A percentile compares a stretch with the other conserved stretches of the same genome.
These are phyloP conservation scores for Viola pubescens DNA, from an alignment of 441 rosid species.

Conservation along the genomic window DNA sequence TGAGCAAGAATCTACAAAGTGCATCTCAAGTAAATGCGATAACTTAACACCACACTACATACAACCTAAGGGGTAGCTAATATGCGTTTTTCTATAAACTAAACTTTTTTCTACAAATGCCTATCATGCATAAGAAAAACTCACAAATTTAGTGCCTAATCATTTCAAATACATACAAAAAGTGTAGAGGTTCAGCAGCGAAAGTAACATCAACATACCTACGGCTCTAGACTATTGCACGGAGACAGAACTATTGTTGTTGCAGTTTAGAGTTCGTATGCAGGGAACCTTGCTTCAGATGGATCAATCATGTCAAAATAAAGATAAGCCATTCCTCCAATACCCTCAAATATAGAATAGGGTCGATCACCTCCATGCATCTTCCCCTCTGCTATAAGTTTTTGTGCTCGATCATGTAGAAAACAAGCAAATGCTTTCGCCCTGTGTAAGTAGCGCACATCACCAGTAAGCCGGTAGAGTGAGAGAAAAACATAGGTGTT, in stretches of 20 bases:
- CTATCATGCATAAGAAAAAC: not conserved
- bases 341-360: slow-evolving; percentile 52
- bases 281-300: slow-evolving; percentile 54
- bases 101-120: too few species aligned
- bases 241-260: not conserved
- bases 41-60: too few species aligned
- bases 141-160: not conserved
- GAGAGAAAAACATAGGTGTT: slow-evolving; percentile 54
- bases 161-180: not conserved
- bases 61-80: too few species aligned
- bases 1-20: too few species aligned
- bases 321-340: slow-evolving; percentile 62
- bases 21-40: too few species aligned
- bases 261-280: slow-evolving; percentile 38
- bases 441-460: slow-evolving; percentile 32
- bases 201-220: not conserved
- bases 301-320: slow-evolving; percentile 49
- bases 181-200: not conserved
- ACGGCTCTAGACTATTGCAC: not conserved
- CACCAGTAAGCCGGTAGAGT: slow-evolving; percentile 44
- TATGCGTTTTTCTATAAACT: too few species aligned
- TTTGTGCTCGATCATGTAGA: slow-evolving; percentile 42
- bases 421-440: slow-evolving; percentile 65
- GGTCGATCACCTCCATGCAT: slow-evolving; percentile 69
- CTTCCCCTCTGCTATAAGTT: slow-evolving; percentile 42